Evolutionary conservation across 2,329 filamentous ascomycete species (phyloP).

Genomic region (Alternaria ethzedia): DNA sequence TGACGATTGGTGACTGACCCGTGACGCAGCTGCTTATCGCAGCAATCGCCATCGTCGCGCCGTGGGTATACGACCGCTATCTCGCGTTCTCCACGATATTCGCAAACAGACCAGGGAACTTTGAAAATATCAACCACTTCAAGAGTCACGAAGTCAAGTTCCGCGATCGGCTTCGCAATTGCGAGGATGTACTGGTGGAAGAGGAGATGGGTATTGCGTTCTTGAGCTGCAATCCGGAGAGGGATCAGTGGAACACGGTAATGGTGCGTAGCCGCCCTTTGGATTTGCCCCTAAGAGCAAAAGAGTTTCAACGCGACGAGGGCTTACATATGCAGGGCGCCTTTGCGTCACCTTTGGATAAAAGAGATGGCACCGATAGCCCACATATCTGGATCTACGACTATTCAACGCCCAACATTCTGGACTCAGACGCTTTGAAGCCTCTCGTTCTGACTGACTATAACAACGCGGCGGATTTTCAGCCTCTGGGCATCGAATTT

Average conservation of each 20-base stretch:
- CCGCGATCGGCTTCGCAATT: slow-evolving; percentile 48
- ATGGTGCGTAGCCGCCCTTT: slow-evolving; percentile 45
- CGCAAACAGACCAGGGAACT: slow-evolving; percentile 27
- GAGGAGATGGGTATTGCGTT: slow-evolving; percentile 47
- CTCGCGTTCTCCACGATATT: slow-evolving; percentile 21
- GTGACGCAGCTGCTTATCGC: slow-evolving; percentile 15
- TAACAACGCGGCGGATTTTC: slow-evolving; percentile 41
- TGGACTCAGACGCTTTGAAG: slow-evolving; percentile 26
- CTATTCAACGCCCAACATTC: slow-evolving; percentile 36
- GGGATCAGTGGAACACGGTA: slow-evolving; percentile 55
- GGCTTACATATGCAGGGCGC: slow-evolving; percentile 28
- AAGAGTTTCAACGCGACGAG: background rate
- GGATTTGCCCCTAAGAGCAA: background rate
- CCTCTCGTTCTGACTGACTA: slow-evolving; percentile 36
- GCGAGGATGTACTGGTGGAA: slow-evolving; percentile 53
- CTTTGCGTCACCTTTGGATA: slow-evolving; percentile 24
- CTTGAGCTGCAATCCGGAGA: slow-evolving; percentile 52
- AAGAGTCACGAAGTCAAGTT: slow-evolving; percentile 43
- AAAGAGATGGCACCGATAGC: slow-evolving; percentile 16
- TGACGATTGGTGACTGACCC: background rate
- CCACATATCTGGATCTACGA: slow-evolving; percentile 50
- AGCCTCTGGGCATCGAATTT: slow-evolving; percentile 52
- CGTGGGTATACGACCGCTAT: slow-evolving; percentile 40
- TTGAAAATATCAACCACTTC: slow-evolving; percentile 30
- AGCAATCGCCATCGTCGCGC: slow-evolving; percentile 20